Base-by-base conservation (phyloP, 2,329 filamentous ascomycete genomes). In the Nannizzia gypsea region DNA sequence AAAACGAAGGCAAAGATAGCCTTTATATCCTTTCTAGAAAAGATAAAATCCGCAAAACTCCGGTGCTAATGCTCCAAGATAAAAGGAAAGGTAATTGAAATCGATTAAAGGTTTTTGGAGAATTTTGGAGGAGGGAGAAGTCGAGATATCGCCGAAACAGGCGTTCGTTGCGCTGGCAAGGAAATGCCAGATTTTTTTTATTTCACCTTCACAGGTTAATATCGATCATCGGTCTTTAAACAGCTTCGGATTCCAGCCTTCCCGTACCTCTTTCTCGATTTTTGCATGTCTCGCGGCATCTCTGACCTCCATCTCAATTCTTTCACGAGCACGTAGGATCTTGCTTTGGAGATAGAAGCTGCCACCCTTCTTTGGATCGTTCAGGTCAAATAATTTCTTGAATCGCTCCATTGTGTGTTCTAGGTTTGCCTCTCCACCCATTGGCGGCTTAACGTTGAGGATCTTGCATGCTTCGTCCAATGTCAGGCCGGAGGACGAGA, bases 261-360 rank as follows among this genome's bases (percentile, higher is more conserved):
- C 86, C 71, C 87, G 84, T 59, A 87, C 68, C 74, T 96, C 90
- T 60, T 86, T 85, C 70, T 95, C 90, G 68, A 84, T 80, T 66
- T 85, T 84, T 13, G 82, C 81, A 71, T 86, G 84, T 71, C 89
- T 86, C 68, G 84, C 80, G 62, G 85, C 82, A 61, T 88, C 84
- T 64, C 85, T 81, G 44, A 93, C 78, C 75, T 99, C 92, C 68
- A 87, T 81, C 78, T 97, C 92, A 76, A 99, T 87, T 64, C 93
- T 81, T 77, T 99, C 92, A 68, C 92, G 83, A 61, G 93, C 93
- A 63, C 93, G 81, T 67, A 97, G 76, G 59, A 99, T 84, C 78
- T 99, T 99, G 80, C 92, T 97, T 77, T 99, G 93, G 56, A 99
- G 80, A 75, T 99, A 99, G 76, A 99, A 99, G 69, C 90, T 96